Percentiles rank a stretch among this genome's conserved stretches.
Evolutionary conservation across 2,329 filamentous ascomycete genomes (phyloP).

Genomic region (Hymenotorrendiella dingleyae): DNA sequence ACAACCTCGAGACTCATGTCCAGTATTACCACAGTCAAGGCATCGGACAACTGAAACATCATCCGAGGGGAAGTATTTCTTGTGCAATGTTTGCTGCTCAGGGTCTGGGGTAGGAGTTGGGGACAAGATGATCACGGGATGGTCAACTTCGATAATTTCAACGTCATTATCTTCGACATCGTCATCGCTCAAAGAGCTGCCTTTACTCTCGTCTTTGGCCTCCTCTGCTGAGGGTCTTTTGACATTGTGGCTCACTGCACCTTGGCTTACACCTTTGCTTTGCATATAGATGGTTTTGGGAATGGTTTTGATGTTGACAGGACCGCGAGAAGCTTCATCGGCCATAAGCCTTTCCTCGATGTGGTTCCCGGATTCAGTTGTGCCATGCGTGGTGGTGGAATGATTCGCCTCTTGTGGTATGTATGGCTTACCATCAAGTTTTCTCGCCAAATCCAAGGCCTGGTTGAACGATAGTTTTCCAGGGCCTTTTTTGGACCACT

Average conservation of each 20-base stretch:
- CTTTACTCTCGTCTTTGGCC: not conserved
- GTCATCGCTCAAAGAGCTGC: not conserved
- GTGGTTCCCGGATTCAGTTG: no score
- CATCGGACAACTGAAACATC: constrained; percentile 34
- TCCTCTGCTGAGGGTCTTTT: not conserved
- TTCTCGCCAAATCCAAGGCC: constrained; percentile 1
- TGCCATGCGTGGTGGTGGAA: no score
- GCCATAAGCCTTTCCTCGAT: no score
- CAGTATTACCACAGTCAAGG: constrained; percentile 43
- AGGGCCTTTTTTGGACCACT: not conserved
- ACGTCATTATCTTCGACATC: not conserved
- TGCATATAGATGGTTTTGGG: no score
- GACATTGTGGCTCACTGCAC: not conserved
- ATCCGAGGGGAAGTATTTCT: constrained; percentile 41
- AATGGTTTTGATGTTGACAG: no score
- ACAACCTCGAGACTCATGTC: constrained; percentile 42
- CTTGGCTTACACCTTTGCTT: no score
- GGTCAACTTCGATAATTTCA: not conserved
- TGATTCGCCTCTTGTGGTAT: no score
- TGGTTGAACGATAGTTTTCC: constrained; percentile 1
- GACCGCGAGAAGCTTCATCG: no score
- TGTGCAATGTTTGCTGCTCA: constrained; percentile 31
- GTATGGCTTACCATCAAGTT: no score
- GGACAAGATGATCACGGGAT: not conserved
- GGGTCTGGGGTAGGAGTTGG: not conserved